Conservation (phyloP, 208 protist species). For the Naegleria lovaniensis region DNA sequence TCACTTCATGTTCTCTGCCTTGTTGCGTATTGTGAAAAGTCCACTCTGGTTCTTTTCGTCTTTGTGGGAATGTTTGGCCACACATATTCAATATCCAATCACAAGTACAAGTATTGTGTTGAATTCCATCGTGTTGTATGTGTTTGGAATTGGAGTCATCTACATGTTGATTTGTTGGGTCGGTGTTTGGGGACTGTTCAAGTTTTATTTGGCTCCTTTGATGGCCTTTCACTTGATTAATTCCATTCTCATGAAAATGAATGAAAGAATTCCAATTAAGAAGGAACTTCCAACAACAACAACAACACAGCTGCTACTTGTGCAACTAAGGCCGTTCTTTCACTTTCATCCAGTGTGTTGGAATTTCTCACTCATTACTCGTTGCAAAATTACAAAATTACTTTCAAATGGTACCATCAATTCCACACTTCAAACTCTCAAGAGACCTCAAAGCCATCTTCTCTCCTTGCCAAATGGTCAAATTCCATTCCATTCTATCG, state of each 20-base stretch:
- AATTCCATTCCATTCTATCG: no score
- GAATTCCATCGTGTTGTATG: not conserved
- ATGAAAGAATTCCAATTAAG: not conserved
- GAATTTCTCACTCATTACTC: not conserved
- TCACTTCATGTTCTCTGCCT: not conserved
- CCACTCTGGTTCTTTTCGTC: not conserved
- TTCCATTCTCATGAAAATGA: not conserved
- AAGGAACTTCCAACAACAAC: not conserved
- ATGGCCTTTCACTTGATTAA: not conserved
- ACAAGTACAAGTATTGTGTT: not conserved
- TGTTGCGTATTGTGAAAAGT: not conserved
- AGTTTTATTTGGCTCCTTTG: constrained; percentile 3
- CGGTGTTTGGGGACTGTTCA: not conserved
- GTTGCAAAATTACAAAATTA: not conserved
- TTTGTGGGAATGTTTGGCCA: not conserved
- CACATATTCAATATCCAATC: not conserved
- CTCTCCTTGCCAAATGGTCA: no score
- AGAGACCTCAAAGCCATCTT: not conserved
- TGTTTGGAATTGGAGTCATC: not conserved
- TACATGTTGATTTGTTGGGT: not conserved
- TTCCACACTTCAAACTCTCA: not conserved
- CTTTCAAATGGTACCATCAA: not conserved
- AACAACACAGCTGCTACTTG: no score
- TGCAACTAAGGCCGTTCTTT: not conserved
- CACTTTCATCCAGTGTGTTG: not conserved